A percentile compares a stretch with the other conserved stretches of the same genome.
phyloP scores from a whole-genome alignment of 2,329 filamentous ascomycete genomes.

The Ascochyta lentis region DNA sequence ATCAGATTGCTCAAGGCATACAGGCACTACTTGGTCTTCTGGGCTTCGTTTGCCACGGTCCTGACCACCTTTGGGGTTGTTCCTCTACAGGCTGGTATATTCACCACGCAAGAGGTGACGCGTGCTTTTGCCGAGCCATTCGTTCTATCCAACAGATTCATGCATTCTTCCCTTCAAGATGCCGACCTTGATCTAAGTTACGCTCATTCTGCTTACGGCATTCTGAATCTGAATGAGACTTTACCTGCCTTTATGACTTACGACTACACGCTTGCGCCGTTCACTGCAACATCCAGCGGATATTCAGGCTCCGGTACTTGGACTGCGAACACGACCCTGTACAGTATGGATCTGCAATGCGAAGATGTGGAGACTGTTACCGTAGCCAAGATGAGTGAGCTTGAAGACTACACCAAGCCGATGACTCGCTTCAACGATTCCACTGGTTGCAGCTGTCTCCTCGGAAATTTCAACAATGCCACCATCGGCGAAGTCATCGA shows the following conservation, averaged over 20 bases:
- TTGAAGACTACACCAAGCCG: too few relatives aligned
- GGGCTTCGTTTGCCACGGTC: conserved; percentile 55
- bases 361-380: conserved; percentile 14
- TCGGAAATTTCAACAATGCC: too few relatives aligned
- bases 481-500: too few relatives aligned
- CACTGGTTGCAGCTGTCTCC: too few relatives aligned
- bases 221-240: conserved; percentile 56
- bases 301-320: conserved; percentile 26
- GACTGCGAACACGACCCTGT: conserved; percentile 34
- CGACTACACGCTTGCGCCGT: conserved; percentile 53
- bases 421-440: too few relatives aligned
- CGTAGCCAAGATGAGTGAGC: too few relatives aligned
- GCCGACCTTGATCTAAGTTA: conserved; percentile 46
- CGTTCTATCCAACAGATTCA: conserved; percentile 25
- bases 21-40: conserved; percentile 62
- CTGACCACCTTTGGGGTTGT: conserved; percentile 62
- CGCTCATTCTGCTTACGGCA: conserved; percentile 55
- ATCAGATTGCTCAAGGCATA: neutral
- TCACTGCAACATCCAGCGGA: conserved; percentile 25
- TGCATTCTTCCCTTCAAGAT: conserved; percentile 37
- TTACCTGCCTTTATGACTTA: conserved; percentile 53
- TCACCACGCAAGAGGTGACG: conserved; percentile 47
- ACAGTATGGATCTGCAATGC: conserved; percentile 42
- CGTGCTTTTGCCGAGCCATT: conserved; percentile 2
- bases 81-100: conserved; percentile 61